Evolutionary conservation across 2,329 filamentous ascomycete species (phyloP).

Genomic region (Neopestalotiopsis clavispora): DNA sequence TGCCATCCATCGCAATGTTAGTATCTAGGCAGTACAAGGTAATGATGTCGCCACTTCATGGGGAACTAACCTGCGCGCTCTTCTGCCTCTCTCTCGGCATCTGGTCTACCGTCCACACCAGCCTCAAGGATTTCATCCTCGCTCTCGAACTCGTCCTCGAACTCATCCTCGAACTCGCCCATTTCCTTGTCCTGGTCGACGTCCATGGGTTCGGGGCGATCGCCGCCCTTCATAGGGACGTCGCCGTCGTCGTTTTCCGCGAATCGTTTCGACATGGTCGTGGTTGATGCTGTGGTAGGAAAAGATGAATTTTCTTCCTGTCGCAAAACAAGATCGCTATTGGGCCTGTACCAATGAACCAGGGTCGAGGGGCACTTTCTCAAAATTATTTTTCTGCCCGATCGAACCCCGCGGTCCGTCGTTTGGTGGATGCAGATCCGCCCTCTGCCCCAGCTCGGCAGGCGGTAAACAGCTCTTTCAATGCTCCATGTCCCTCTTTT

Average conservation of each 20-base stretch:
- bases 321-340: not conserved
- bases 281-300: not conserved
- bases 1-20: constrained; percentile 17
- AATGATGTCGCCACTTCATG: not conserved
- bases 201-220: constrained; percentile 51
- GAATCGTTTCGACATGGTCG: constrained; percentile 65
- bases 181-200: constrained; percentile 68
- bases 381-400: constrained; percentile 23
- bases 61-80: constrained; percentile 68
- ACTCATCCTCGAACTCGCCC: constrained; percentile 94
- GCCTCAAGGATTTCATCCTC: constrained; percentile 92
- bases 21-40: not conserved
- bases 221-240: constrained; percentile 37
- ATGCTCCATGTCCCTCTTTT: constrained; percentile 16
- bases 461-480: constrained; percentile 1
- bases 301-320: constrained; percentile 21
- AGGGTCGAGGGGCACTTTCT: constrained; percentile 1
- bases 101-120: constrained; percentile 89
- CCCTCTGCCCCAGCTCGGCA: not conserved
- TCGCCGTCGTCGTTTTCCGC: constrained; percentile 54
- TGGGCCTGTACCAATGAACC: not conserved
- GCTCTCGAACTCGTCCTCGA: constrained; percentile 88
- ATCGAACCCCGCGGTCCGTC: constrained; percentile 24
- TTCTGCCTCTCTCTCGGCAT: constrained; percentile 90
- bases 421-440: constrained; percentile 8